Evolutionary conservation across 2,329 filamentous ascomycete species (phyloP).

Genomic region (Colletotrichum cereale): DNA sequence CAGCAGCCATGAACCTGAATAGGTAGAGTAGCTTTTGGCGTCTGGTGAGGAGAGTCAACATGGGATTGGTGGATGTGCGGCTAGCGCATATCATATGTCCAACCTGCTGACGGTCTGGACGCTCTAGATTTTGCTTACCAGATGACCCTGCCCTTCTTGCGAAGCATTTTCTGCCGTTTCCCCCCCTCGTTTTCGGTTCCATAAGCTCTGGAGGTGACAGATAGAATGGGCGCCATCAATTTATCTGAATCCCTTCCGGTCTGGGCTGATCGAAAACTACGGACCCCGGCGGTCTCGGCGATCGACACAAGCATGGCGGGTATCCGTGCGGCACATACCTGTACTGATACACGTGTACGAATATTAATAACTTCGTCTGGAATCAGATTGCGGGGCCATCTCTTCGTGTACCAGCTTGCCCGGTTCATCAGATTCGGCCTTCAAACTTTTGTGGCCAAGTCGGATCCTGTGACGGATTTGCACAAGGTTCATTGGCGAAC

Average conservation of each 20-base stretch:
- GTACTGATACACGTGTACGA: too few relatives aligned
- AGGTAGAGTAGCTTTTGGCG: too few relatives aligned
- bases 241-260: background rate
- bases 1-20: too few relatives aligned
- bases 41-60: slow-evolving; percentile 11
- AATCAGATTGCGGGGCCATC: background rate
- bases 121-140: background rate
- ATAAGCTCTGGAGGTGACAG: background rate
- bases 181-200: background rate
- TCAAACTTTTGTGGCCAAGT: slow-evolving; percentile 20
- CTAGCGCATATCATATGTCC: slow-evolving; percentile 32
- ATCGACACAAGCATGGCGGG: slow-evolving; percentile 8
- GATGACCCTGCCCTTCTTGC: slow-evolving; percentile 13
- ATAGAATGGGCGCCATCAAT: background rate
- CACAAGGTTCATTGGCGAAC: too few relatives aligned
- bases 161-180: background rate
- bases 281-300: slow-evolving; percentile 21
- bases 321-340: slow-evolving; percentile 29
- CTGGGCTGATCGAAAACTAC: background rate
- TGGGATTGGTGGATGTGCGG: slow-evolving; percentile 5
- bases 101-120: slow-evolving; percentile 36
- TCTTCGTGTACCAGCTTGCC: slow-evolving; percentile 4
- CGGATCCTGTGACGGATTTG: too few relatives aligned
- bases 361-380: too few relatives aligned
- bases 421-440: slow-evolving; percentile 3